Evolutionary conservation across 768 basidiomycete genomes (phyloP).

Genomic region (Lyophyllum shimeji): DNA sequence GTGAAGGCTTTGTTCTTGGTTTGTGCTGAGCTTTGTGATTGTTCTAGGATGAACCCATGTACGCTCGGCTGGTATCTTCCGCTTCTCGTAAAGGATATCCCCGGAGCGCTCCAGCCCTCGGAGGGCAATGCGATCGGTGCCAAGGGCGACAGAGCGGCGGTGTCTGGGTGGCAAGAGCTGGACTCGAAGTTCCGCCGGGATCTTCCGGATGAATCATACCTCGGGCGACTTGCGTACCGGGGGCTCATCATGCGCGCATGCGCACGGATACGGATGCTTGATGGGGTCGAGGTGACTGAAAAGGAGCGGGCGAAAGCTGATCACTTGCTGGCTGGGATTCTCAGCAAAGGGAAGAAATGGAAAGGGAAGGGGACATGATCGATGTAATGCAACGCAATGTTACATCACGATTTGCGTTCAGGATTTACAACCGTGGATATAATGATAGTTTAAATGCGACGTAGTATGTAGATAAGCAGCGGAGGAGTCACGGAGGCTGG

Average conservation of each 20-base stretch:
- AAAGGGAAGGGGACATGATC: conserved; percentile 22
- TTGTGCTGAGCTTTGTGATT: conserved; percentile 9
- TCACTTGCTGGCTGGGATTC: conserved; percentile 59
- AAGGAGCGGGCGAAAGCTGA: conserved; percentile 87
- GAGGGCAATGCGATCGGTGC: conserved; percentile 30
- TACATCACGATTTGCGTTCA: conserved; percentile 19
- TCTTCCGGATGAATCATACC: conserved; percentile 86
- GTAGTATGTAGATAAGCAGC: neutral
- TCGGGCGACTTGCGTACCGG: conserved; percentile 85
- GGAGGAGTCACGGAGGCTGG: conserved; percentile 1
- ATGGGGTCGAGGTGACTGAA: conserved; percentile 80
- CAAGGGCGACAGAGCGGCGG: conserved; percentile 22
- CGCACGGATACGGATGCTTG: conserved; percentile 64
- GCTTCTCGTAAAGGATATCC: conserved; percentile 68
- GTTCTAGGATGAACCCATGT: conserved; percentile 85
- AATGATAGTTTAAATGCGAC: conserved; percentile 1
- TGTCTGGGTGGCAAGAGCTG: conserved; percentile 65
- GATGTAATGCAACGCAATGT: conserved; percentile 18
- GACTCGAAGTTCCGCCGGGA: conserved; percentile 87
- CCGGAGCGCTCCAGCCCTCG: conserved; percentile 66
- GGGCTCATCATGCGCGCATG: conserved; percentile 85
- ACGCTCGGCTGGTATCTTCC: conserved; percentile 97
- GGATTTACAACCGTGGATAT: neutral
- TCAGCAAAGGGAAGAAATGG: conserved; percentile 37
- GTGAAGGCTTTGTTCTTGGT: conserved; percentile 9